Base-by-base conservation (phyloP, 306 rosid species). In the Cyamopsis tetragonoloba region DNA sequence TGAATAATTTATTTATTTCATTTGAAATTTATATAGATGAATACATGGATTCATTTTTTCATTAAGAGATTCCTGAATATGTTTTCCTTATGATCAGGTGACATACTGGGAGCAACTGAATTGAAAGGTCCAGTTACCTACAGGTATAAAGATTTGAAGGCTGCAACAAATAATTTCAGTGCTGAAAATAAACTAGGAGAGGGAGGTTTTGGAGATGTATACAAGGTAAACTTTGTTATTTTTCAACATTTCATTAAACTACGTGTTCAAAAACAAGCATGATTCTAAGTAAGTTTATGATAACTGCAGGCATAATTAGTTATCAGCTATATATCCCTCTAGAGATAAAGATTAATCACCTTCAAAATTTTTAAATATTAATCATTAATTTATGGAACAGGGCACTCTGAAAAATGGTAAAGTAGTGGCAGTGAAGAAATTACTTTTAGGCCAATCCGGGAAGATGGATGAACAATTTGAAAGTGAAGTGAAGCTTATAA, bases 161-260 rank as follows among this genome's bases (percentile, higher is more conserved):
- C 64, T 3, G 95, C 95, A 57, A 85, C 95, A 3, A 74, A 75
- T 3, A 81, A 83, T 24, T 88, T 85, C 32, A 79, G 81, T 30
- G 81, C 57, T 4, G 86, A 83, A 69, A 85, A 79, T 37, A 88
- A 88, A 59, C 76, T 88, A 7, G 95, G 95, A 62, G 91, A 81
- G 72, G 95, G 95, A 50, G 95, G 91, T 22, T 88, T 88, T 47
- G 91, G 95, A 18, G 85, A 78, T 10, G 91, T 88, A 43, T 85
- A 83, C 58, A 88, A 84, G 96, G 95, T 88, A 64, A 18, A 3
- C 10, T 30, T 10, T 3, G 22, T 30, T 42, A 42, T 20, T 17
- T 27, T 73, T 37, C 56, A 61, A 13, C 10, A 42, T 7, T 55
- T 30, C 19, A 62, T 56, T 48, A 0, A 1, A 6, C 0, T n/a